These are phyloP conservation scores for Coemansia reversa DNA, from an alignment of 192 early-diverging fungal genomes.

Conservation along the genomic window DNA sequence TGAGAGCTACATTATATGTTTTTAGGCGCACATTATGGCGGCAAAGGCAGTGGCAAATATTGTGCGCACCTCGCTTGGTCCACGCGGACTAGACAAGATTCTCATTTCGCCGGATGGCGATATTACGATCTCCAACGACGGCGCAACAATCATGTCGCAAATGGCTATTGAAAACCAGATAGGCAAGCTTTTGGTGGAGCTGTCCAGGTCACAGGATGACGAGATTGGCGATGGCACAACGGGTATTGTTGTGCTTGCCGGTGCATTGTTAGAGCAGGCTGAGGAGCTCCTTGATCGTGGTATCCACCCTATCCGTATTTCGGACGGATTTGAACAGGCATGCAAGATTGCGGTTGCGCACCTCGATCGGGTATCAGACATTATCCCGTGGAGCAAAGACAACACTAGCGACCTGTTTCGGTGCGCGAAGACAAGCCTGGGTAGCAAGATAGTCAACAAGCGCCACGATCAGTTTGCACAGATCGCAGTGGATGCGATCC, in stretches of 20 bases:
- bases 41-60: constrained; percentile 97
- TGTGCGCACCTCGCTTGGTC: constrained; percentile 96
- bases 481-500: constrained; percentile 97
- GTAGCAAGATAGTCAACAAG: constrained; percentile 99
- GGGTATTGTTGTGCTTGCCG: constrained; percentile 98
- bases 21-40: constrained; percentile 94
- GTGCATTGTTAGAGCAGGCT: constrained; percentile 95
- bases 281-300: constrained; percentile 93
- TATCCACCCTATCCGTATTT: constrained; percentile 98
- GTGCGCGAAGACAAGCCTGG: constrained; percentile 95
- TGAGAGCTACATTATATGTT: background rate
- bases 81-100: constrained; percentile 99
- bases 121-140: constrained; percentile 99
- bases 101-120: constrained; percentile 99
- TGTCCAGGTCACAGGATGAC: constrained; percentile 98
- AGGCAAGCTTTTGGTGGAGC: constrained; percentile 94
- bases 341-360: constrained; percentile 92
- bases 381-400: constrained; percentile 79
- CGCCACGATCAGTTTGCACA: constrained; percentile 97
- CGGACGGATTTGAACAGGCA: constrained; percentile 97
- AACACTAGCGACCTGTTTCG: constrained; percentile 85
- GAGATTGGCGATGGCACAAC: constrained; percentile 99
- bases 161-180: constrained; percentile 99
- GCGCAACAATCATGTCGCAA: constrained; percentile 95
- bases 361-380: constrained; percentile 89